Conservation (phyloP, 2,329 filamentous ascomycete genomes). For the Fusarium bactridioides region DNA sequence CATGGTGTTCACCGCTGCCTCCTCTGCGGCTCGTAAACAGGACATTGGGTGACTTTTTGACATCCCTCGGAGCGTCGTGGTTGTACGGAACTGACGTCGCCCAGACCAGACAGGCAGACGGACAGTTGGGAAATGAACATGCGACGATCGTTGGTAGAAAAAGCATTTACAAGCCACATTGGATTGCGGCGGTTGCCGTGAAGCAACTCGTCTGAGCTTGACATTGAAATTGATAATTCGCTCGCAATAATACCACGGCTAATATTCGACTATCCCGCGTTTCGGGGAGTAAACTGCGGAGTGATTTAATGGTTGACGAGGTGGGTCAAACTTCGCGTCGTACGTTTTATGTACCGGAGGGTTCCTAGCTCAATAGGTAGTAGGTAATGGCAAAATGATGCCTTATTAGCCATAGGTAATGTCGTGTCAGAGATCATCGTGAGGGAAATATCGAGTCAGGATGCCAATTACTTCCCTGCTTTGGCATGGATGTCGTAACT, state of each 20-base stretch:
- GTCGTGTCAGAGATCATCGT: constrained; percentile 1
- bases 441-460: background rate
- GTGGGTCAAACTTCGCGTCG: background rate
- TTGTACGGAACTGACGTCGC: background rate
- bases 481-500: background rate
- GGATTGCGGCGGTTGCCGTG: background rate
- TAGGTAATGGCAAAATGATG: background rate
- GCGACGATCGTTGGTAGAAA: background rate
- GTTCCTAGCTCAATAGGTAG: background rate
- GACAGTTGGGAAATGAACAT: constrained; percentile 1
- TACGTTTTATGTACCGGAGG: background rate
- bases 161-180: background rate
- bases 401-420: background rate
- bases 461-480: background rate
- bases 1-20: background rate
- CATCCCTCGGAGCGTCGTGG: background rate
- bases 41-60: background rate
- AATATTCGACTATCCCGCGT: background rate
- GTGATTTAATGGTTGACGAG: background rate
- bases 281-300: background rate
- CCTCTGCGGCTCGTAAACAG: background rate
- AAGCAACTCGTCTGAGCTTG: background rate
- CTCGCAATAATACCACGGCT: background rate
- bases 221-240: background rate
- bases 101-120: background rate